These are phyloP conservation scores for Heliamphora pulchella DNA, from an alignment of 179 eudicot species.

Conservation along the genomic window DNA sequence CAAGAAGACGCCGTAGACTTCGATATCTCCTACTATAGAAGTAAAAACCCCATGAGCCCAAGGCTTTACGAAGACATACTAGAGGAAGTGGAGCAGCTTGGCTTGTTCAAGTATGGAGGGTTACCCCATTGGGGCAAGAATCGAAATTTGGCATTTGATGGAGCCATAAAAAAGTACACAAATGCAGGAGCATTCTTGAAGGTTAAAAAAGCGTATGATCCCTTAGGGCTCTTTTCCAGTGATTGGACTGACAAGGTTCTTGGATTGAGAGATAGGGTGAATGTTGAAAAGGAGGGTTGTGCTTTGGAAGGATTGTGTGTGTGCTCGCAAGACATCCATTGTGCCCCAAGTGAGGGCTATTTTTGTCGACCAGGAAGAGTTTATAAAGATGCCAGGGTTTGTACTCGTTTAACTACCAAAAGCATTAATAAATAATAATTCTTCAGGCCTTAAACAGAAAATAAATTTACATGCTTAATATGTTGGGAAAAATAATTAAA, in stretches of 20 bases:
- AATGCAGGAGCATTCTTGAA: constrained; percentile 33
- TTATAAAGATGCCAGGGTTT: constrained; percentile 57
- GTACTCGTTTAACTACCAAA: constrained; percentile 20
- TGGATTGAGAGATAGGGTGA: constrained; percentile 40
- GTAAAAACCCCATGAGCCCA: constrained; percentile 51
- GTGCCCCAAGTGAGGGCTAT: constrained; percentile 63
- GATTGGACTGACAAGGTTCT: constrained; percentile 60
- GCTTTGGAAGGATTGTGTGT: constrained; percentile 73
- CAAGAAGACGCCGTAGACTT: constrained; percentile 59
- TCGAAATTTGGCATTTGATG: constrained; percentile 52
- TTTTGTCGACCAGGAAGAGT: constrained; percentile 53
- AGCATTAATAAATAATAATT: too few relatives aligned
- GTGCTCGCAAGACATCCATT: constrained; percentile 58
- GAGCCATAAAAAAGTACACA: constrained; percentile 40
- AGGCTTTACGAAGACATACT: constrained; percentile 55
- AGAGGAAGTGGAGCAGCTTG: constrained; percentile 73
- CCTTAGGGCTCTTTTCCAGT: constrained; percentile 55
- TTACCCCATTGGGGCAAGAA: constrained; percentile 89
- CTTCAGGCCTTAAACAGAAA: background rate
- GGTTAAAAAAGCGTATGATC: constrained; percentile 52
- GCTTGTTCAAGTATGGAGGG: constrained; percentile 55
- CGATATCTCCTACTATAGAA: constrained; percentile 60
- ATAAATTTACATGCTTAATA: too few relatives aligned
- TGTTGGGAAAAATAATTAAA: too few relatives aligned
- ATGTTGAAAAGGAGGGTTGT: constrained; percentile 48